Base-by-base conservation (phyloP, 441 rosid genomes). In the Erysimum pusillum region DNA sequence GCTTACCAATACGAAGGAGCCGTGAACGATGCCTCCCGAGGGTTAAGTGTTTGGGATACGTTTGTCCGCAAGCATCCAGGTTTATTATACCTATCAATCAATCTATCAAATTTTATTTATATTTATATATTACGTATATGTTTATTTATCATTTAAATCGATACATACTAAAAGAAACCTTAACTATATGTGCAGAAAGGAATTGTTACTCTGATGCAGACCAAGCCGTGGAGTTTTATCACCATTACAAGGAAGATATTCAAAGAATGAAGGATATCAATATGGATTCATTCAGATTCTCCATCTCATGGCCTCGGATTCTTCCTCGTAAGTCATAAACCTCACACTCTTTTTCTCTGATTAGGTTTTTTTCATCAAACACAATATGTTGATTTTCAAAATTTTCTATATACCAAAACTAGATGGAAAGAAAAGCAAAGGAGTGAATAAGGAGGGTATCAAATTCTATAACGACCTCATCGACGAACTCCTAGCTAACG, bases 301-400 rank as follows among this genome's bases (percentile, higher is more conserved):
- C 91, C 63, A 82, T 86, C 60, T 86, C 89, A 4, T 87, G 92
- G 92, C 73, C 90, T 15, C 79, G 91, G 54, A 35, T 88, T 15
- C 25, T 85, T 22, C 90, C 91, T 25, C 39, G 88, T 85, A 85
- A 80, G 84, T 59, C 14, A 44, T 36, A 61, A 9, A 61, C 13
- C 35, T 12, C 1, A 12, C 11, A 28, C 11, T 15, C 11, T 20
- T 10, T 52, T 52, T 49, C 6, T 49, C 2, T 17, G 11, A 9
- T 18, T 49, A 17, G 5, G 6, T 41, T 42, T 20, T 7, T 7
- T 57, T n/a, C 0, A 6, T 36, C n/a, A 20, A 49, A 17, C 28
- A 2, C 18, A 72, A 10, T 25, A 4, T 28, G 36, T 54, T 13
- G 5, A 53, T n/a, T 31, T 28, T 41, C 3, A 35, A 60, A 7